Evolutionary conservation across 352 stramenopile species (phyloP), one percentile per base, ranked within the genome.

Genomic region (Pythium graminicola): DNA sequence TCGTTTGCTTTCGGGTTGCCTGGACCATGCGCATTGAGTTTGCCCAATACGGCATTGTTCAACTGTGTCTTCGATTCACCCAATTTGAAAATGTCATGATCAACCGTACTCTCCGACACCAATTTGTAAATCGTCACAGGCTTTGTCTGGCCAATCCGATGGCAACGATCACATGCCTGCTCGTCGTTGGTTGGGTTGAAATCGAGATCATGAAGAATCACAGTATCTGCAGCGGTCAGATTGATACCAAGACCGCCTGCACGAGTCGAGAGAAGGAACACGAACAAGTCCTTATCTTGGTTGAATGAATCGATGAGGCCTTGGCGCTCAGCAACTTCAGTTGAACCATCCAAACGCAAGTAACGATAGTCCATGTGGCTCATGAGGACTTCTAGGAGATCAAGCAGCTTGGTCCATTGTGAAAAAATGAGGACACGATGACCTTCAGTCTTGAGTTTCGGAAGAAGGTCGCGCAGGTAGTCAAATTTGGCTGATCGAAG

Each of bases 201-300:
- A 45, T 95, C 85, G 27, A 93, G 33, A 50, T 95, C 85, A 31
- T 93, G 84, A 29, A 95, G 57, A 51, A 95, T 91, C n/a, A 95
- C 85, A 0, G 81, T 92, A 60, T 93, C 83, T 17, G 93, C 92
- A 11, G 86, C 83, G 10, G 93, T 97, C 38, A 99, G 70, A 70
- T 99, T 99, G 65, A 99, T 99, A 50, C 97, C 97, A 11, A 99
- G 81, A 1, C 96, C 97, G 51, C 97, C 97, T 2, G 97, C 97
- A 26, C 96, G 81, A 6, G 97, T 99, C 38, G 88, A 98, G 4
- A 99, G 64, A 33, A 99, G 72, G 62, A 99, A 99, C 8, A 97
- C 86, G 65, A 98, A 98, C 33, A 98, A 91, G 16, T 67, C 67
- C 33, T 81, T 86, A 60, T 97, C 94, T 65, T 96, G 56, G 50